phyloP scores from a whole-genome alignment of 176 grass and related monocot species.

The Triticum aestivum region DNA sequence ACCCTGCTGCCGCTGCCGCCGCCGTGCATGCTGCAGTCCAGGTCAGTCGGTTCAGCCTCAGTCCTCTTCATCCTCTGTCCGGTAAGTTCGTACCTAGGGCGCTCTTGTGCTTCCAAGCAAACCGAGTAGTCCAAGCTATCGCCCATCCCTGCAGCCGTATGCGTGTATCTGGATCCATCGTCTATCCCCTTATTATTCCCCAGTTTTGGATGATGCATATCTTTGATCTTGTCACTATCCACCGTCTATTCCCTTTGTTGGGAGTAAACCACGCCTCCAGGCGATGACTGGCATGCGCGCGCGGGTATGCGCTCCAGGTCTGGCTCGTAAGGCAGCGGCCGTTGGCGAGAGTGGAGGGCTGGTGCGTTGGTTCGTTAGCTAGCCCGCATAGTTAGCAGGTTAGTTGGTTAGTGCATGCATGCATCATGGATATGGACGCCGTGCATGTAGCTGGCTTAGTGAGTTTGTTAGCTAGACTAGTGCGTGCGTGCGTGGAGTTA shows the following conservation, averaged over 20 bases:
- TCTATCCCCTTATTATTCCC: background rate
- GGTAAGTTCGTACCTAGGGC: background rate
- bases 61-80: background rate
- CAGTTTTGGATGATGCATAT: background rate
- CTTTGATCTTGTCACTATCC: background rate
- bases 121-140: background rate
- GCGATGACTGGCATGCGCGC: no score
- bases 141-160: background rate
- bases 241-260: background rate
- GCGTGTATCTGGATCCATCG: background rate
- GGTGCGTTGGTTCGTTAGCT: no score
- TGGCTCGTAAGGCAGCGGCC: no score
- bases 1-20: background rate
- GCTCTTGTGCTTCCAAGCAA: background rate
- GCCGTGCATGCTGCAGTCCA: constrained; percentile 14
- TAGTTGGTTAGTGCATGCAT: no score
- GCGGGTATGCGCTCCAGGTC: no score
- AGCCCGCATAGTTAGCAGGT: no score
- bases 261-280: no score
- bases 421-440: no score
- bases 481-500: no score
- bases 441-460: no score
- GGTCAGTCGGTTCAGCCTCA: background rate
- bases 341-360: no score
- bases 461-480: no score